Evolutionary conservation across 805 yeast species (phyloP), one percentile per base, ranked within the genome.

Genomic region (Metschnikowia borealis): DNA sequence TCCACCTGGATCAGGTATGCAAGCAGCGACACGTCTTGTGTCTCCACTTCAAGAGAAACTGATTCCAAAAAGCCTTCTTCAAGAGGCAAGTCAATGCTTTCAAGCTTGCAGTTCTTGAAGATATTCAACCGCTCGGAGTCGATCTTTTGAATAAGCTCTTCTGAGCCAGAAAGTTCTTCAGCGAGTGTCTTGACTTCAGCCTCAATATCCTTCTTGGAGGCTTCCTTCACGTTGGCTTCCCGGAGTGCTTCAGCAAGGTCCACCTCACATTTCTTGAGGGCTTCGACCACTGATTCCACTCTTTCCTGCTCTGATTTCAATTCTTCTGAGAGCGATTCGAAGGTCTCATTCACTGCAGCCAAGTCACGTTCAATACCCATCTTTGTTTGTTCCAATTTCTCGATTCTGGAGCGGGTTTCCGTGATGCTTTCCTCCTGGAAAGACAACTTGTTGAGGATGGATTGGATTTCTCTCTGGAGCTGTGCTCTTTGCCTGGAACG

Each of bases 31-130:
- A 71, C 60, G 15, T 70, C 72, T 14, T 66, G 66, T n/a, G 64
- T 64, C 13, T 73, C 73, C 15, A 76, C 82, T 23, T 80, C 87
- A 38, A 87, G 70, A 0, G 89, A 84, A 21, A 89, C 69, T 23
- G 71, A 75, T 17, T 81, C 85, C 33, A 87, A 66, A 11, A 82
- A 73, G 0, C 90, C 90, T 23, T 78, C 79, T 5, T 63, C 57
- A 31, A 88, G 64, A 1, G 96, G 95, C 14, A 89, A 60, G 13
- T 74, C 70, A 20, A 86, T 73, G 49, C 80, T 84, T 48, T 87
- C 87, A 51, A 91, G 77, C 59, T 87, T 88, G 67, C 96, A 87
- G 54, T 80, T 82, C 54, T 84, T 82, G 52, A 90, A 71, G 17
- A 81, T 70, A 54, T 80, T 78, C 7, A 81, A 68, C 59, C 84